Percentiles rank a stretch among this genome's conserved stretches.
Conservation (phyloP, 2,329 filamentous ascomycete genomes). For the Ceratocystis ficicola region DNA sequence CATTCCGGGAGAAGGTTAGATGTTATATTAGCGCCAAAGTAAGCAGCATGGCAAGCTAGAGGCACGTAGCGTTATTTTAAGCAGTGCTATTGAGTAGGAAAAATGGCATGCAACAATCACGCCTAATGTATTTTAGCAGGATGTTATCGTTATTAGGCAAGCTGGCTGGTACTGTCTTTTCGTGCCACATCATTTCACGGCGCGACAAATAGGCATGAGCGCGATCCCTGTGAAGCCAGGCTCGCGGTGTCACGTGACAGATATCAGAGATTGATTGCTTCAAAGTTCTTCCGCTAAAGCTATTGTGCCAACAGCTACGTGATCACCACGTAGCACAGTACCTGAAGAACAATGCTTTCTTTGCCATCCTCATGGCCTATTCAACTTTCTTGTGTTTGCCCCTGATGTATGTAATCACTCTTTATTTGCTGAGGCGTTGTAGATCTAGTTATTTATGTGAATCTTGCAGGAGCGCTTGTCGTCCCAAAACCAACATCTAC, state of each 20-base stretch:
- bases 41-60: neutral
- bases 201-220: neutral
- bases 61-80: neutral
- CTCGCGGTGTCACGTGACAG: conserved; percentile 21
- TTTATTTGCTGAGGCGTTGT: neutral
- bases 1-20: conserved; percentile 28
- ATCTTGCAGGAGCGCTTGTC: too few relatives aligned
- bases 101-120: neutral
- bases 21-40: neutral
- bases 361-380: neutral
- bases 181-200: neutral
- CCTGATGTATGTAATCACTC: neutral
- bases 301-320: neutral
- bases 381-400: neutral
- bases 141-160: neutral
- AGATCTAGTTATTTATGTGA: too few relatives aligned
- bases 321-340: neutral
- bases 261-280: too few relatives aligned
- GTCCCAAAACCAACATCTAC: too few relatives aligned
- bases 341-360: neutral
- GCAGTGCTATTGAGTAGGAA: neutral
- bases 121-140: neutral
- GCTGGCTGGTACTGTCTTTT: neutral
- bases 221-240: conserved; percentile 16
- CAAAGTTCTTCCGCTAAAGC: neutral